Evolutionary conservation across 2,329 filamentous ascomycete species (phyloP), one percentile per base, ranked within the genome.

Genomic region (Aspergillus quadricinctus): DNA sequence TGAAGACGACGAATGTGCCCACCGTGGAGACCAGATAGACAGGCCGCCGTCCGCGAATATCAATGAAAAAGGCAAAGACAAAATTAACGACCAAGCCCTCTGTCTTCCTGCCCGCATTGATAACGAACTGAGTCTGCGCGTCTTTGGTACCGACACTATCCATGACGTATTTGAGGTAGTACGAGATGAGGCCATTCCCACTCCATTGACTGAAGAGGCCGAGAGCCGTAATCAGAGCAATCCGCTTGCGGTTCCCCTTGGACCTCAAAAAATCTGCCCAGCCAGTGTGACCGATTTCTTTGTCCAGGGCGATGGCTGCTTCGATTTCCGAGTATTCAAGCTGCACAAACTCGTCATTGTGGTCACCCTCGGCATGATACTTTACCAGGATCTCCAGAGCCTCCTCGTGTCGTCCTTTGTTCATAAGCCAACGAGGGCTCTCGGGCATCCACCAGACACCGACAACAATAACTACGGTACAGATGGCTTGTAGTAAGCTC

Each of bases 171-270:
- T 60, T 64, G 49, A 76, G 65, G 52, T 74, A 76, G 62, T 74
- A 75, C 0, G 62, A 66, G n/a, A 75, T 64, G 0, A 75, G 56
- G 5, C 69, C 68, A 54, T 82, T 82, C 40, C 81, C 81, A 60
- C 75, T 79, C 80, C 79, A 83, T 61, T 84, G 82, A 9, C 77
- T 78, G 72, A 83, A 83, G 61, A 82, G 73, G 58, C 80, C 81
- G 8, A 81, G n/a, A 11, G 40, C 40, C 8, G 40, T 43, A 11
- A 43, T 43, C 40, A 43, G 11, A 9, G n/a, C 40, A 9, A 43
- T 43, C 21, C 40, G n/a, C 40, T 43, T 43, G n/a, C 40, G 40
- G 8, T 43, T 43, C 2, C 79, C 81, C 28, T 74, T 74, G 8
- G 73, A 74, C 65, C 76, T 67, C 28, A 82, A 28, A 37, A 61